Conservation (phyloP, 768 basidiomycete genomes). For the Boletus vermiculosoides region DNA sequence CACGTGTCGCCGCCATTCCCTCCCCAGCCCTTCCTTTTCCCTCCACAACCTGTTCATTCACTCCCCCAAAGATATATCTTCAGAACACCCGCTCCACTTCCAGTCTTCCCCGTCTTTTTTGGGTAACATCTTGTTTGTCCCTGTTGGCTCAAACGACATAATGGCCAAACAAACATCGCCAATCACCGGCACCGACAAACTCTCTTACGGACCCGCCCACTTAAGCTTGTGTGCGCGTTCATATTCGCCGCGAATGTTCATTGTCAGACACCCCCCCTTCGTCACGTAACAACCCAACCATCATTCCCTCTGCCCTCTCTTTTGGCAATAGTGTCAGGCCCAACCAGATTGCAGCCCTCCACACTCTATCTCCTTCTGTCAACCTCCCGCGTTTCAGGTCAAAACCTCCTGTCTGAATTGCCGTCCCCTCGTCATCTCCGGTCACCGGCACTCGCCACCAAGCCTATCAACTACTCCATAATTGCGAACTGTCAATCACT, state of each 20-base stretch:
- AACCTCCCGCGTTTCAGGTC: neutral
- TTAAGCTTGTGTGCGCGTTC: neutral
- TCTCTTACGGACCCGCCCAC: neutral
- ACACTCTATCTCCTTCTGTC: neutral
- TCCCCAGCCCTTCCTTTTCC: neutral
- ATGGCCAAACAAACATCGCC: neutral
- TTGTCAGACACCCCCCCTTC: neutral
- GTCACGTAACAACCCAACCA: neutral
- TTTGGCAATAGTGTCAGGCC: neutral
- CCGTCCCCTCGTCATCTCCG: no score
- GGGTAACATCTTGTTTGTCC: neutral
- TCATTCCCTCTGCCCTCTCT: neutral
- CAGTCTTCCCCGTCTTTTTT: neutral
- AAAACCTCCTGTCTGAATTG: no score
- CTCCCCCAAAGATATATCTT: neutral
- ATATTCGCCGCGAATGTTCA: slow-evolving; percentile 8
- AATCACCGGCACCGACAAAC: slow-evolving; percentile 7
- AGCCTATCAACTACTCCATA: no score
- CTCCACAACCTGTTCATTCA: neutral
- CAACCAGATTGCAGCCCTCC: neutral
- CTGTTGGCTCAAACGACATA: neutral
- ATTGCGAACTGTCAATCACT: slow-evolving; percentile 1
- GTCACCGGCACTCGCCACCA: no score
- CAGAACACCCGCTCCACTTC: neutral
- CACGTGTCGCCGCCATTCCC: neutral